Percentiles rank a stretch among this genome's conserved stretches.
Evolutionary conservation across 1,284 basidiomycete species (phyloP).

Genomic region (Flammula alnicola): DNA sequence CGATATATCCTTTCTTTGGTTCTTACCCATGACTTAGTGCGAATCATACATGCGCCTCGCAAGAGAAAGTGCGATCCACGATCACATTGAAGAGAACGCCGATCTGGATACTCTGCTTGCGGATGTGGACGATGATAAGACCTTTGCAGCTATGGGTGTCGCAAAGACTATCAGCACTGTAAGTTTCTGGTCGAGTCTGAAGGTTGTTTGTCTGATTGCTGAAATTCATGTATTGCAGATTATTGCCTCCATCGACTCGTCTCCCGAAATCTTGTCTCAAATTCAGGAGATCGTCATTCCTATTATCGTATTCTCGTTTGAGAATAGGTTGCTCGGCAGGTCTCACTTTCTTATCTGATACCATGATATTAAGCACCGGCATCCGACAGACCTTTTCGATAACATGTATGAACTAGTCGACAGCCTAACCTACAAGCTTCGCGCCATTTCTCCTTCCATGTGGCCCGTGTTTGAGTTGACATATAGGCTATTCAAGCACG

Average conservation of each 20-base stretch:
- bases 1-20: conserved; percentile 1
- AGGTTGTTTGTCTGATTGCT: neutral
- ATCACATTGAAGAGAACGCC: conserved; percentile 50
- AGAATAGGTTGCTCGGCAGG: conserved; percentile 73
- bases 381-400: conserved; percentile 91
- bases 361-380: too few relatives aligned
- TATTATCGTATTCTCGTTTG: conserved; percentile 77
- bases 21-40: conserved; percentile 49
- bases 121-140: conserved; percentile 78
- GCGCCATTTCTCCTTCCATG: conserved; percentile 78
- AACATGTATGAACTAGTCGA: conserved; percentile 90
- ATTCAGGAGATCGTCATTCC: conserved; percentile 85
- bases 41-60: conserved; percentile 83
- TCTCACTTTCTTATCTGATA: too few relatives aligned
- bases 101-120: conserved; percentile 57
- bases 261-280: conserved; percentile 78
- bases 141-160: conserved; percentile 84
- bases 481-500: conserved; percentile 84
- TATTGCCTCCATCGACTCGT: conserved; percentile 73
- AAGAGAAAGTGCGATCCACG: conserved; percentile 63
- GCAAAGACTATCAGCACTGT: conserved; percentile 82
- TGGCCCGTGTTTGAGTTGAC: conserved; percentile 89
- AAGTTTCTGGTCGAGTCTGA: conserved; percentile 27
- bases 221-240: conserved; percentile 48
- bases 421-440: conserved; percentile 83